A percentile compares a stretch with the other conserved stretches of the same genome.
Conservation (phyloP, 305 asterid species). For the Solanum hybrid region DNA sequence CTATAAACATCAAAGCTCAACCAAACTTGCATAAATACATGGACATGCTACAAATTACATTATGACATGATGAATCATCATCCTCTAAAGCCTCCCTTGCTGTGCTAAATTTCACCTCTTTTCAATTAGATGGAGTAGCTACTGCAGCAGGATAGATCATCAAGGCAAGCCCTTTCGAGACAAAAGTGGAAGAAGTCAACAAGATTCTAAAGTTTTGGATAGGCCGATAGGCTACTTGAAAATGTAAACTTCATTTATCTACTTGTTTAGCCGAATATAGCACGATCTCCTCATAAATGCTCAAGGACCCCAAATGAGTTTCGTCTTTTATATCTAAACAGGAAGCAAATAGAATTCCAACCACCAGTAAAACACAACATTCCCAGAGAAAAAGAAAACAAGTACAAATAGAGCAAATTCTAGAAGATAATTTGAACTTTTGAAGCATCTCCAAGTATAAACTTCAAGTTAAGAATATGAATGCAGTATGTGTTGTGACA, state of each 20-base stretch:
- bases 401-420: neutral
- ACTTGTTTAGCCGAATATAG: neutral
- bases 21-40: neutral
- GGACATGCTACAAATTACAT: neutral
- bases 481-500: constrained; percentile 2
- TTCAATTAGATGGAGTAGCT: neutral
- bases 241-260: neutral
- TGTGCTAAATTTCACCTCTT: neutral
- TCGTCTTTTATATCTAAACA: neutral
- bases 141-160: neutral
- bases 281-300: neutral
- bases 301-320: neutral
- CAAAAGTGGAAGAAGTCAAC: neutral
- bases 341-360: neutral
- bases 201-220: neutral
- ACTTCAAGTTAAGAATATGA: neutral
- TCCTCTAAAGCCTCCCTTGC: neutral
- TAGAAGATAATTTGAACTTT: neutral
- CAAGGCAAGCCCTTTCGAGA: neutral
- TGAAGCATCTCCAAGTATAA: constrained; percentile 6
- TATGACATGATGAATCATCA: neutral
- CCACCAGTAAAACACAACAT: neutral
- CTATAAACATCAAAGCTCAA: neutral
- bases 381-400: neutral
- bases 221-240: neutral